Percentiles rank a stretch among this genome's conserved stretches.
phyloP scores from a whole-genome alignment of 345 rosid genomes.

The Carallia brachiata region DNA sequence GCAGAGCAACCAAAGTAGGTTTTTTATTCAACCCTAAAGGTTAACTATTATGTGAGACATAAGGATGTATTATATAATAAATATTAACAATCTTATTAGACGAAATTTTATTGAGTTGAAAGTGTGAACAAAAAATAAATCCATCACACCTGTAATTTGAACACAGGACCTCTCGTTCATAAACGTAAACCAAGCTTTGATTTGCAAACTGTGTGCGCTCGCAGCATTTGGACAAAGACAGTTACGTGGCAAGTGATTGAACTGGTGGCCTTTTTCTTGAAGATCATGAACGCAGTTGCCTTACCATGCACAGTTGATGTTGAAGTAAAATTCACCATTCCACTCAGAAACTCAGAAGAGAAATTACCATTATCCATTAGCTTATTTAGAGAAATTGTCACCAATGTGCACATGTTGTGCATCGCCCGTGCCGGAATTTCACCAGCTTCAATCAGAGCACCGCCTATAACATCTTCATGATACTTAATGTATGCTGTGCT shows the following conservation, averaged over 20 bases:
- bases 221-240: neutral
- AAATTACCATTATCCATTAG: constrained; percentile 16
- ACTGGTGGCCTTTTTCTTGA: constrained; percentile 16
- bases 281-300: constrained; percentile 23
- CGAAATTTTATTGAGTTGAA: too few relatives aligned
- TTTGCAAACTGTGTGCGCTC: neutral
- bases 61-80: too few relatives aligned
- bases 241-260: constrained; percentile 8
- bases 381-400: constrained; percentile 24
- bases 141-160: too few relatives aligned
- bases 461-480: constrained; percentile 16
- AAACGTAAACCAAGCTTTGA: neutral
- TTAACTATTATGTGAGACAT: too few relatives aligned
- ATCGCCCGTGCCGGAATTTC: constrained; percentile 30
- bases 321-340: constrained; percentile 32
- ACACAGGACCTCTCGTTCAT: neutral
- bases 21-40: too few relatives aligned
- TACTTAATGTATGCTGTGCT: constrained; percentile 29
- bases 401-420: constrained; percentile 22
- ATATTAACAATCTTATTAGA: too few relatives aligned
- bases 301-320: constrained; percentile 32
- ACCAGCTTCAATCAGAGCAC: constrained; percentile 25
- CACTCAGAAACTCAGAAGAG: neutral
- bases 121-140: too few relatives aligned
- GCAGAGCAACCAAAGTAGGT: neutral